Percentiles rank a stretch among this genome's conserved stretches.
These are phyloP conservation scores for Nicotiana benthamiana DNA, from an alignment of 257 asterid genomes.

Conservation along the genomic window DNA sequence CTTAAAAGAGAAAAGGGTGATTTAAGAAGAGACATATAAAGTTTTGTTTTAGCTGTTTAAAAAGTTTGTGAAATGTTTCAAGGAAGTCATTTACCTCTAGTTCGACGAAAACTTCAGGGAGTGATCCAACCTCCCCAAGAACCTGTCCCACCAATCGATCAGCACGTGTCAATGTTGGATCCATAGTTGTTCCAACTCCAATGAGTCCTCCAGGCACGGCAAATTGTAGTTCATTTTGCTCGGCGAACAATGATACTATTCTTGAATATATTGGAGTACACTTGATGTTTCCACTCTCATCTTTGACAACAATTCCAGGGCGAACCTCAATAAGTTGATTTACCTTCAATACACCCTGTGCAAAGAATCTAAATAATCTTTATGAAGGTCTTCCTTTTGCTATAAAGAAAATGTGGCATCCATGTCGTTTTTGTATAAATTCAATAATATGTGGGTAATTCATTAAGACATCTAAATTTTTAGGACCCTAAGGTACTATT, in stretches of 20 bases:
- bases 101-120: constrained; percentile 78
- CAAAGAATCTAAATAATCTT: background rate
- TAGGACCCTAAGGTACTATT: no score
- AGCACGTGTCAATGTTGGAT: constrained; percentile 96
- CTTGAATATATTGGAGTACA: constrained; percentile 94
- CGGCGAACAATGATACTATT: constrained; percentile 82
- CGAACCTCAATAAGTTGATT: constrained; percentile 88
- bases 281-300: constrained; percentile 74
- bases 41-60: background rate
- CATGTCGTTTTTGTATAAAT: no score
- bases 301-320: constrained; percentile 92
- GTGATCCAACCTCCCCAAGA: constrained; percentile 96
- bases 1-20: background rate
- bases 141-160: constrained; percentile 98
- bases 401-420: no score
- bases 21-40: background rate
- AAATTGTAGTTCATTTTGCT: constrained; percentile 85
- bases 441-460: no score
- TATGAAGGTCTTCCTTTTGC: background rate
- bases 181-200: constrained; percentile 98
- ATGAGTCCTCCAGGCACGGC: constrained; percentile 99
- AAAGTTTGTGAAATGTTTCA: background rate
- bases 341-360: constrained; percentile 91
- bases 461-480: no score
- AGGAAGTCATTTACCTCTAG: constrained; percentile 54